Evolutionary conservation across 2,329 filamentous ascomycete species (phyloP), one percentile per base, ranked within the genome.

Genomic region (Cytospora mali): DNA sequence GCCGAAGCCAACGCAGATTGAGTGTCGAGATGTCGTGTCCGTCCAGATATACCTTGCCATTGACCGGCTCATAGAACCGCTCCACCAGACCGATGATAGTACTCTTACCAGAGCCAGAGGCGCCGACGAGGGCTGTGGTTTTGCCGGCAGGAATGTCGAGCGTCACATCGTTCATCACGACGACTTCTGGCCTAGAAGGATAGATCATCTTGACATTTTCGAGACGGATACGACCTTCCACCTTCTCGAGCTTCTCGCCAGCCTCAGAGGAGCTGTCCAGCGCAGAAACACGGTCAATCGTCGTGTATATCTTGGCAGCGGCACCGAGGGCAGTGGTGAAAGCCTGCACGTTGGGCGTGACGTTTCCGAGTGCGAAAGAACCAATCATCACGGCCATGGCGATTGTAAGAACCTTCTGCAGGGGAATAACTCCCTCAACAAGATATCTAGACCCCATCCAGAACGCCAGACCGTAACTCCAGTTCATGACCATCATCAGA

Each of bases 11-110:
- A 56, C 87, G 86, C 39, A 98, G 82, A 71, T 98, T 98, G 55
- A 98, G 80, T 0, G 82, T 89, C 70, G 85, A 86, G 61, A 97
- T 88, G 72, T 96, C 90, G 68, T 89, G 87, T 9, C 91, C 94
- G 72, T 98, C 95, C 13, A 99, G 80, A 64, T 88, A 83, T 1
- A 98, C 87, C 23, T 84, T 77, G 25, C 95, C 95, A 31, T 84
- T 84, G 35, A 97, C 91, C 0, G 94, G 94, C 62, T 93, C 87
- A 74, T 99, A 99, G 75, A 98, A 98, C 21, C 95, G 87, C 76
- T 98, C 94, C 1, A 98, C 88, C 23, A 99, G 81, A 14, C 94
- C 94, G 29, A 98, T 90, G 66, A 98, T 93, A 0, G 95, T 98
- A 70, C 90, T 94, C 77, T 98, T 99, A 54, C 95, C 95, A 46